Conservation (phyloP, 306 rosid species). For the Vicia faba region DNA sequence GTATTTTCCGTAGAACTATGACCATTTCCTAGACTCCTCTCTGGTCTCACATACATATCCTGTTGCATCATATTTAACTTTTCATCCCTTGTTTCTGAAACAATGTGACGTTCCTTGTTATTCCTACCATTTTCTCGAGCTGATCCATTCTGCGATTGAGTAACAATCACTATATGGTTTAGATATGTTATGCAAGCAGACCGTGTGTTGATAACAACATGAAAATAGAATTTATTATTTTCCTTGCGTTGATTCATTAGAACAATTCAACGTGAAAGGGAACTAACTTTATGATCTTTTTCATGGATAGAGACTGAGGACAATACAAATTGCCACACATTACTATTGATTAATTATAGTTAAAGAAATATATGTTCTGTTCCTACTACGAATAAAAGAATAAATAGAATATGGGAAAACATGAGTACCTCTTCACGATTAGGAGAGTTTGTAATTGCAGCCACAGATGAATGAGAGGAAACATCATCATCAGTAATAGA, state of each 20-base stretch:
- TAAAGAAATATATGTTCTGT: constrained; percentile 16
- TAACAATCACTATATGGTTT: constrained; percentile 33
- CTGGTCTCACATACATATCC: constrained; percentile 44
- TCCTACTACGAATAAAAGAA: constrained; percentile 20
- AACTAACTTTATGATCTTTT: constrained; percentile 1
- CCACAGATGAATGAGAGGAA: constrained; percentile 79
- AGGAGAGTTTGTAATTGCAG: constrained; percentile 47
- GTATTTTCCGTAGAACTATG: constrained; percentile 37
- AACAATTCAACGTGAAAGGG: constrained; percentile 13
- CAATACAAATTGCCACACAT: constrained; percentile 18
- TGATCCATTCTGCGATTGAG: constrained; percentile 57
- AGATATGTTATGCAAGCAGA: constrained; percentile 30
- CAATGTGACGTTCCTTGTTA: constrained; percentile 44
- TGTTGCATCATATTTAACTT: constrained; percentile 45
- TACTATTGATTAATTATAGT: background rate
- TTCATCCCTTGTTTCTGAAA: constrained; percentile 50
- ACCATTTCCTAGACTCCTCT: constrained; percentile 60
- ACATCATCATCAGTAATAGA: constrained; percentile 88
- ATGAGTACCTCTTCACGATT: constrained; percentile 61
- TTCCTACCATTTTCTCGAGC: constrained; percentile 40
- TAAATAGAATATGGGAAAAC: background rate
- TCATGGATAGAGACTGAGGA: constrained; percentile 3
- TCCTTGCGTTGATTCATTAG: constrained; percentile 25
- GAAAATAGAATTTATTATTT: constrained; percentile 21
- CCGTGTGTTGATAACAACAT: background rate